These are phyloP conservation scores for Quercus berberidifolia DNA, from an alignment of 306 rosid species.

Conservation along the genomic window DNA sequence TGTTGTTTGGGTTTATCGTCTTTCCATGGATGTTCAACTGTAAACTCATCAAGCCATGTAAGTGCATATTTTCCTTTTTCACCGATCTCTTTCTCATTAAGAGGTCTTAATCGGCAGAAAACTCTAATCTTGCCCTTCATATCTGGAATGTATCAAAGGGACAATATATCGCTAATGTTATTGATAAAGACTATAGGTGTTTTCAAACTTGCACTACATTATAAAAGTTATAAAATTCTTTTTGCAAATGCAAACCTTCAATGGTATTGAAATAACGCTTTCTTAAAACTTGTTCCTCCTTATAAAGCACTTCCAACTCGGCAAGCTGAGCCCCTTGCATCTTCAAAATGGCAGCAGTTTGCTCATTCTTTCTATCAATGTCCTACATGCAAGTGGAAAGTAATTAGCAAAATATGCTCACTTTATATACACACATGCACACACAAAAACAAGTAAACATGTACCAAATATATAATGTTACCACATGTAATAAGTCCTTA, in stretches of 20 bases:
- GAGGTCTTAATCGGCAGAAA: conserved; percentile 83
- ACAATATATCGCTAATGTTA: not conserved
- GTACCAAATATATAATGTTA: no score
- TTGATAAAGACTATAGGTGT: not conserved
- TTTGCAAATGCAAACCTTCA: conserved; percentile 54
- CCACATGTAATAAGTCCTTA: no score
- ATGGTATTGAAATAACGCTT: conserved; percentile 91
- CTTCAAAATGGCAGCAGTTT: conserved; percentile 81
- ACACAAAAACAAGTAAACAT: no score
- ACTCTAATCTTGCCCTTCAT: conserved; percentile 99
- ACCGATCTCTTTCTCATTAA: conserved; percentile 61
- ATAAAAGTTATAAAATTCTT: not conserved
- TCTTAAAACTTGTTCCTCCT: conserved; percentile 87
- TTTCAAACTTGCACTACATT: not conserved
- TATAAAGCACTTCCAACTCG: conserved; percentile 83
- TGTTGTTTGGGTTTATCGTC: conserved; percentile 81
- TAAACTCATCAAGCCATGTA: conserved; percentile 66
- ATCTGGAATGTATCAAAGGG: conserved; percentile 48
- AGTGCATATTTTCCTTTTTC: conserved; percentile 49
- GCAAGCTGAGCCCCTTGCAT: conserved; percentile 95
- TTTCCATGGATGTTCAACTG: conserved; percentile 89
- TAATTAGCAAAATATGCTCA: not conserved
- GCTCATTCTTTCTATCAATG: conserved; percentile 94
- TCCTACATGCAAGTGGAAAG: conserved; percentile 48
- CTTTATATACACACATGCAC: no score